These are phyloP conservation scores for Fusarium vanettenii DNA, from an alignment of 2,329 filamentous ascomycete species.

Conservation along the genomic window DNA sequence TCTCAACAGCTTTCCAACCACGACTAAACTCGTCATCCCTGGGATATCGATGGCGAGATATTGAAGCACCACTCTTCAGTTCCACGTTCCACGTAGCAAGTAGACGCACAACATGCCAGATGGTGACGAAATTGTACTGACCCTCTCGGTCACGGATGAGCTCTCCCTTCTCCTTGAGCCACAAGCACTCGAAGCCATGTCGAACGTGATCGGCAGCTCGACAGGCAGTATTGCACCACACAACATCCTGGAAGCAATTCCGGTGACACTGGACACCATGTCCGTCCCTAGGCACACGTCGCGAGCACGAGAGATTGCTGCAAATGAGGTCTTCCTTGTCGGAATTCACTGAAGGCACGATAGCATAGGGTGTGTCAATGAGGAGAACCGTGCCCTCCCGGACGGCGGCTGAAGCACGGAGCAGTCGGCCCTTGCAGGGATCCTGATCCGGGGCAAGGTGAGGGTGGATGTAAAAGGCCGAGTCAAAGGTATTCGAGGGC, in stretches of 20 bases:
- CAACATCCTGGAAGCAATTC: conserved; percentile 39
- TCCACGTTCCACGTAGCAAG: conserved; percentile 42
- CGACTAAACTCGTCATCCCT: conserved; percentile 37
- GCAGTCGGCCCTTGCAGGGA: conserved; percentile 41
- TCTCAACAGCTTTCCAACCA: conserved; percentile 41
- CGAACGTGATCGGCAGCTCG: conserved; percentile 31
- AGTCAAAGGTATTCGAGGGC: conserved; percentile 16
- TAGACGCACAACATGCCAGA: conserved; percentile 45
- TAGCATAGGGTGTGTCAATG: conserved; percentile 43
- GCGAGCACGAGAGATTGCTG: conserved; percentile 43
- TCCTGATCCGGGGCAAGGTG: conserved; percentile 38
- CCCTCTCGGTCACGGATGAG: conserved; percentile 30
- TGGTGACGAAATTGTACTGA: conserved; percentile 43
- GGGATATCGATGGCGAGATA: not conserved
- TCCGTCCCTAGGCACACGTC: conserved; percentile 23
- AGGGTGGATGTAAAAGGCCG: conserved; percentile 38
- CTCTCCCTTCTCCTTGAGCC: conserved; percentile 36
- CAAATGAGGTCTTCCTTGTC: conserved; percentile 36
- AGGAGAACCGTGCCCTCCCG: conserved; percentile 43
- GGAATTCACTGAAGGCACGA: conserved; percentile 40
- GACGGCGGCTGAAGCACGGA: conserved; percentile 38
- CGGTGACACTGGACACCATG: conserved; percentile 27
- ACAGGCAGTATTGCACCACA: conserved; percentile 43
- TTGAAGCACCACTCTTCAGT: not conserved
- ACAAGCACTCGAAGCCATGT: conserved; percentile 43